Evolutionary conservation across 2,329 filamentous ascomycete species (phyloP), one percentile per base, ranked within the genome.

Genomic region (Mollisiaceae sp.): DNA sequence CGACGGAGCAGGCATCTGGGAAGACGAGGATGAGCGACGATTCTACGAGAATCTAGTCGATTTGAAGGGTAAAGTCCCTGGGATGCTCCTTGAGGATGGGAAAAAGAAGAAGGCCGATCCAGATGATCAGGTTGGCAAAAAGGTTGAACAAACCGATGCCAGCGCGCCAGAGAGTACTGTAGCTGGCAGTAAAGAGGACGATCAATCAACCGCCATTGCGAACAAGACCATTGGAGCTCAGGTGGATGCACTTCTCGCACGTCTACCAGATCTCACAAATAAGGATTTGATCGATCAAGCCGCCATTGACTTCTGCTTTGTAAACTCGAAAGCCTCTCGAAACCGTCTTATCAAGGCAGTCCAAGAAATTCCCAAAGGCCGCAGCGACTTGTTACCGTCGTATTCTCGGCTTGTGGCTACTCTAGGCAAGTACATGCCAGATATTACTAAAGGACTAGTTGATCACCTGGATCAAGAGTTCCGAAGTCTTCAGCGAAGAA

Each of bases 11-110:
- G 95, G 95, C 0, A 98, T 99, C 68, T 99, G 95, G 95, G 94
- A 97, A 80, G 95, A 99, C 73, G 95, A 99, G 75, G 95, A 99
- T 62, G 94, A 99, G 79, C 89, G 95, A 66, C 91, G 95, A 67
- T 99, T 99, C 77, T 99, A 99, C 79, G 95, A 99, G 81, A 98
- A 97, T 70, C 79, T 99, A 12, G 91, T 97, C 14, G 95, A 99
- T 75, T 82, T 99, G 18, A 97, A 96, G 76, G 95, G 96, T 72
- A 96, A 97, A 72, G 95, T 99, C 2, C 96, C 95, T 0, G 91
- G 91, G 1, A 96, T 99, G 72, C 82, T 99, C 9, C 86, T 99
- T 0, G 95, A 99, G 75, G 95, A 98, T 72, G 88, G 88, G 61
- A 97, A 96, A 79, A 98, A 97, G 82, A 97, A 97, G 80, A 97